These are phyloP conservation scores for Trebouxia sp. DNA, from an alignment of 139 green algal species.

Conservation along the genomic window DNA sequence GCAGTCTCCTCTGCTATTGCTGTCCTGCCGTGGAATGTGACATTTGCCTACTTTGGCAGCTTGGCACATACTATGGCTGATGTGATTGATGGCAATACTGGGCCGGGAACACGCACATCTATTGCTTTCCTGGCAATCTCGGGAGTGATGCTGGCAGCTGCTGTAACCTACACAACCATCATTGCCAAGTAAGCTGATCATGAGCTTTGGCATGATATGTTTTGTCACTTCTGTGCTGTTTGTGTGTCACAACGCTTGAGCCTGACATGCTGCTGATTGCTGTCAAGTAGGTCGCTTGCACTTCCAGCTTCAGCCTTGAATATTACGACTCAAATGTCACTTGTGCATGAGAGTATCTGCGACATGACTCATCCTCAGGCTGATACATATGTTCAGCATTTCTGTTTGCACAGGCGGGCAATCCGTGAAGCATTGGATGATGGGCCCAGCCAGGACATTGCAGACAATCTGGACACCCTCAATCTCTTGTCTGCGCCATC, in stretches of 20 bases:
- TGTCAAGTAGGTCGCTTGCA: too few relatives aligned
- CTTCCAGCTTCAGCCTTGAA: too few relatives aligned
- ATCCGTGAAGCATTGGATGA: slow-evolving; percentile 10
- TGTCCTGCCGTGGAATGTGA: slow-evolving; percentile 61
- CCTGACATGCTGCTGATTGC: too few relatives aligned
- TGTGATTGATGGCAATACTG: slow-evolving; percentile 46
- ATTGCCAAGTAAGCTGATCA: slow-evolving; percentile 38
- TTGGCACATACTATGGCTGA: slow-evolving; percentile 60
- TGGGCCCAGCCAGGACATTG: slow-evolving; percentile 20
- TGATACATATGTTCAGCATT: background rate
- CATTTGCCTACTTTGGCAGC: slow-evolving; percentile 78
- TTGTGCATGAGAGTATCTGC: too few relatives aligned
- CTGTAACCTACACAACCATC: slow-evolving; percentile 59
- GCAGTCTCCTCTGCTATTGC: slow-evolving; percentile 41
- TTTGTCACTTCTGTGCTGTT: too few relatives aligned
- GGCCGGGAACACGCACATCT: slow-evolving; percentile 27
- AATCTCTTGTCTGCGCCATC: slow-evolving; percentile 6
- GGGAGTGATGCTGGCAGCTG: slow-evolving; percentile 40
- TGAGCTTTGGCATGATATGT: too few relatives aligned
- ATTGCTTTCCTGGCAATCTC: slow-evolving; percentile 33
- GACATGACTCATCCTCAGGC: too few relatives aligned
- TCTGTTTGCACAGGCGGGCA: background rate
- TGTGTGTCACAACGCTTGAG: too few relatives aligned
- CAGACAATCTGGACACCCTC: slow-evolving; percentile 12
- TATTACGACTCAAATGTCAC: too few relatives aligned